Base-by-base conservation (phyloP, 2,329 filamentous ascomycete genomes). In the Nothopassalora personata region DNA sequence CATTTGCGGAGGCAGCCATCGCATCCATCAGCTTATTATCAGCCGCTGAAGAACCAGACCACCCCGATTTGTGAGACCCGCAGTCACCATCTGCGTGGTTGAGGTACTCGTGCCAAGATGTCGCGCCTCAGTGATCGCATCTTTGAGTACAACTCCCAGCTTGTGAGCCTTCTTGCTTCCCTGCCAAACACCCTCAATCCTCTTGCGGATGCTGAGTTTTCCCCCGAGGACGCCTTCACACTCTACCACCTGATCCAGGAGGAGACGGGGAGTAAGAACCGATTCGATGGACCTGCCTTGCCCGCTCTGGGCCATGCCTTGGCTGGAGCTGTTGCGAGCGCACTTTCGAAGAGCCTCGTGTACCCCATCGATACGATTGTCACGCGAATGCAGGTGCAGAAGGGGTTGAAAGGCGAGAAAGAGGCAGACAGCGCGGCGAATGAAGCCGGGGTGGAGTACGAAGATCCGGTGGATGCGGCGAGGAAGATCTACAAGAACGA, bases 291-390 rank as follows among this genome's bases (percentile, higher is more conserved):
- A 27, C 79, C 81, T 23, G 79, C 79, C 0, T 74, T 94, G 4
- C 88, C 89, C 53, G 89, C 90, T 34, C 78, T 96, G 8, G 88
- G 90, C 48, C 91, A 96, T 77, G 91, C 90, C 56, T 74, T 90
- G 33, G 91, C 91, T 4, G 91, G 91, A 54, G 88, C 90, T 5
- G 78, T 86, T 0, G 91, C 90, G 36, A 88, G 90, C 0, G 88
- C 89, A 15, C 81, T 93, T 60, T 89, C 91, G 10, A 93, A 92
- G 67, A 80, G 91, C 50, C 75, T 86, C 56, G 86, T 90, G 5
- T 95, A 96, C 71, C 92, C 91, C 1, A 82, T 96, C 58, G 88
- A 90, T 68, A 82, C 95, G 47, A 84, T 94, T 62, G 87, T 91
- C 57, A 91, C 91, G 28, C 84, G 91, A 30, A 81, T 96, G 50